These are phyloP conservation scores for Corchorus capsularis DNA, from an alignment of 345 rosid genomes.

Conservation along the genomic window DNA sequence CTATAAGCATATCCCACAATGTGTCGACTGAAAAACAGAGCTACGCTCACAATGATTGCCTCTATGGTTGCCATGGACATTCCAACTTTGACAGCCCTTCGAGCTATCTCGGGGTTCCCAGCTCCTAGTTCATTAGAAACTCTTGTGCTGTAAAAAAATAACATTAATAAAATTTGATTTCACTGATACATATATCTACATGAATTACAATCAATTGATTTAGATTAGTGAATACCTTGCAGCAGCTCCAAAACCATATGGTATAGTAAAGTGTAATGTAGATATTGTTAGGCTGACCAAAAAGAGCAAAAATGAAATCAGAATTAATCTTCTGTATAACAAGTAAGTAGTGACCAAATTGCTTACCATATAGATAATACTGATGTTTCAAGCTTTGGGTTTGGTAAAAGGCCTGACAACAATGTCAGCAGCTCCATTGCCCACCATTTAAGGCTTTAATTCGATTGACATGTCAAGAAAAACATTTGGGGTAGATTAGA, in stretches of 20 bases:
- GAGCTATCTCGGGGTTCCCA: slow-evolving; percentile 14
- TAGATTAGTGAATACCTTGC: background rate
- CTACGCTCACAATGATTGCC: slow-evolving; percentile 5
- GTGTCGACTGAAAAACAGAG: slow-evolving; percentile 9
- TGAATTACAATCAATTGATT: too few relatives aligned
- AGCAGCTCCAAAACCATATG: slow-evolving; percentile 15
- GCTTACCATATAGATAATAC: slow-evolving; percentile 52
- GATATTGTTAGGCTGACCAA: slow-evolving; percentile 10
- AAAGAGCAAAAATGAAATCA: background rate
- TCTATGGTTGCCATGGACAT: slow-evolving; percentile 10
- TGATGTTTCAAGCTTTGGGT: slow-evolving; percentile 55
- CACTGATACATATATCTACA: too few relatives aligned
- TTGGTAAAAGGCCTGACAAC: slow-evolving; percentile 47
- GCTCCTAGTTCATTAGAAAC: slow-evolving; percentile 22
- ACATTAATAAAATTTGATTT: background rate
- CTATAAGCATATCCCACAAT: slow-evolving; percentile 13
- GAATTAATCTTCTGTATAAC: background rate
- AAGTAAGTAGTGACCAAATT: background rate
- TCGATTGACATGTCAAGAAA: background rate
- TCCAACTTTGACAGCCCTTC: slow-evolving; percentile 4
- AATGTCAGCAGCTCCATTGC: slow-evolving; percentile 47
- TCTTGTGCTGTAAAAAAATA: slow-evolving; percentile 34
- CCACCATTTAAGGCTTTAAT: slow-evolving; percentile 61
- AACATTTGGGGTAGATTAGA: background rate
- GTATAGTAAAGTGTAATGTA: slow-evolving; percentile 14